Percentiles rank a stretch among this genome's conserved stretches.
Evolutionary conservation across 2,329 filamentous ascomycete species (phyloP).

Genomic region (Phyllachora maydis): DNA sequence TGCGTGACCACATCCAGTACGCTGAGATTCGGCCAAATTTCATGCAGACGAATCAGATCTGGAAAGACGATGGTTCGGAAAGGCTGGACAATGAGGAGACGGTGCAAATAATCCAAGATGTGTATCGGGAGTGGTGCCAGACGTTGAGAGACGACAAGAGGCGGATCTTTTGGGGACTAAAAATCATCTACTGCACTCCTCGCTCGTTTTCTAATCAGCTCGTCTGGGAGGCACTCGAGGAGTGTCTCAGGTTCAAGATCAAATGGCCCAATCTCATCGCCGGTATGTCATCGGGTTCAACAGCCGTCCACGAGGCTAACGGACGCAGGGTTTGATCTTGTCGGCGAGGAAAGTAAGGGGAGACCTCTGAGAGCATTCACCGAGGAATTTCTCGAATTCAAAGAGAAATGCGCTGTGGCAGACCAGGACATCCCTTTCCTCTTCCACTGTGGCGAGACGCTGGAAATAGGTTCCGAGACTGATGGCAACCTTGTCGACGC

Average conservation of each 20-base stretch:
- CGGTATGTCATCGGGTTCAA: slow-evolving; percentile 19
- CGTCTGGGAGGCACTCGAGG: slow-evolving; percentile 30
- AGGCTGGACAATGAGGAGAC: slow-evolving; percentile 34
- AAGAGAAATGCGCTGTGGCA: slow-evolving; percentile 22
- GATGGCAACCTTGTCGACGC: slow-evolving; percentile 53
- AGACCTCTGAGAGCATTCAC: slow-evolving; percentile 34
- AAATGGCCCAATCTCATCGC: slow-evolving; percentile 38
- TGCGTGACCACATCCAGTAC: slow-evolving; percentile 46
- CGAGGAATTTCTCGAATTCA: slow-evolving; percentile 33
- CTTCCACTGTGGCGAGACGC: slow-evolving; percentile 59
- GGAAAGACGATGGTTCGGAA: slow-evolving; percentile 28
- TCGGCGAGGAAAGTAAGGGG: slow-evolving; percentile 45
- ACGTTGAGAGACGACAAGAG: slow-evolving; percentile 20
- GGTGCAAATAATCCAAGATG: slow-evolving; percentile 36
- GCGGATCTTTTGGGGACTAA: slow-evolving; percentile 36
- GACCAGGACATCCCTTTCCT: slow-evolving; percentile 45
- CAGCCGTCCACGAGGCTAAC: background rate
- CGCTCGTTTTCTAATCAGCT: slow-evolving; percentile 28
- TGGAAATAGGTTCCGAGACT: slow-evolving; percentile 40
- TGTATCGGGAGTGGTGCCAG: no score
- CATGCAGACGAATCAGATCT: slow-evolving; percentile 40
- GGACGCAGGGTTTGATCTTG: slow-evolving; percentile 42
- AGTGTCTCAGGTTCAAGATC: slow-evolving; percentile 40
- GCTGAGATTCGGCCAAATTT: slow-evolving; percentile 53
- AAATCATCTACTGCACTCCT: slow-evolving; percentile 53